Evolutionary conservation across 2,329 filamentous ascomycete species (phyloP).

Genomic region (Helicocarpus griseus): DNA sequence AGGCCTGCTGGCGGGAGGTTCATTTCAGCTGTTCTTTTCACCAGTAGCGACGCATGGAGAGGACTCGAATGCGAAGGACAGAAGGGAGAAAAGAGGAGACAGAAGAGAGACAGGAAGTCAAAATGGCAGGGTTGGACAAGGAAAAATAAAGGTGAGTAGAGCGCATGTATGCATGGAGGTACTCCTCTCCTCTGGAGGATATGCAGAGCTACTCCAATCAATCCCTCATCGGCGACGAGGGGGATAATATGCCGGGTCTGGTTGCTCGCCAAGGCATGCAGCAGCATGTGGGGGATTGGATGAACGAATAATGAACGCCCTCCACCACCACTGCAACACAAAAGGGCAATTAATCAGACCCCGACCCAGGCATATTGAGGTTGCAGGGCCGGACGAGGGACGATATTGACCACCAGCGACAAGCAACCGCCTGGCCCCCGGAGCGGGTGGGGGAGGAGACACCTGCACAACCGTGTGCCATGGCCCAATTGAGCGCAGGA

Average conservation of each 20-base stretch:
- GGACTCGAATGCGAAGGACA: background rate
- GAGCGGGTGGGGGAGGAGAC: background rate
- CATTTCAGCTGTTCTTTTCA: constrained; percentile 1
- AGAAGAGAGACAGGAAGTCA: background rate
- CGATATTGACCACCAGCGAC: background rate
- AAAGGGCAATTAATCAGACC: background rate
- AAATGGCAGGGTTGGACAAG: background rate
- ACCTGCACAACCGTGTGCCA: background rate
- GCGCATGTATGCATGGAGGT: background rate
- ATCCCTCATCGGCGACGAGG: background rate
- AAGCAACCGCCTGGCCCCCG: background rate
- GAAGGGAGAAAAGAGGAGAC: background rate
- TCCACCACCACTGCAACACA: background rate
- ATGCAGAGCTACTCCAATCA: background rate
- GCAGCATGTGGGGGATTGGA: background rate
- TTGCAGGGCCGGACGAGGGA: background rate
- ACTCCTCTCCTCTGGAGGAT: background rate
- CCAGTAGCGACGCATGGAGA: background rate
- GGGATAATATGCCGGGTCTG: background rate
- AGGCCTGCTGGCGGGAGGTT: constrained; percentile 10
- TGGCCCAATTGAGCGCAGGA: background rate
- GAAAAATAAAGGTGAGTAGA: background rate
- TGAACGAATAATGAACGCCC: background rate
- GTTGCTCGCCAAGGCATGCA: constrained; percentile 1
- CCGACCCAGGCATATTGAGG: background rate